These are phyloP conservation scores for Tolypocladium paradoxum DNA, from an alignment of 2,329 filamentous ascomycete species.

Conservation along the genomic window DNA sequence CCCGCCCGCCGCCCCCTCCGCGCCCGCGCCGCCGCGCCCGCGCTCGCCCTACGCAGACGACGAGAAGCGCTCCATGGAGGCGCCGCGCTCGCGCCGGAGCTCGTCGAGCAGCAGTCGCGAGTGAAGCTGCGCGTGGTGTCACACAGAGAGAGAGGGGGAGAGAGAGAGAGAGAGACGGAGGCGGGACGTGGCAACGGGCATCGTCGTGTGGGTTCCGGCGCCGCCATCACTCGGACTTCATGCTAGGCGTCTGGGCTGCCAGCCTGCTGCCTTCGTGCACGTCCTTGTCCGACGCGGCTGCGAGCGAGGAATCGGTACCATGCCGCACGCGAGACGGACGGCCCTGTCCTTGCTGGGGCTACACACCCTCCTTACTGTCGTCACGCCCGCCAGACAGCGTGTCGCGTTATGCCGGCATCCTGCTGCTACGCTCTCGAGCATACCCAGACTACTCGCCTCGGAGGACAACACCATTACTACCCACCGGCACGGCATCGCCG, in stretches of 20 bases:
- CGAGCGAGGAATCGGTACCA: background rate
- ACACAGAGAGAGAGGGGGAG: background rate
- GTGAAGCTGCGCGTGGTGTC: background rate
- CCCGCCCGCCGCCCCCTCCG: background rate
- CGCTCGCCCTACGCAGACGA: conserved; percentile 14
- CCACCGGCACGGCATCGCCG: too few species aligned
- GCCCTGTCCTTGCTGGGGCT: too few species aligned
- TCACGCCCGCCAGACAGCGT: too few species aligned
- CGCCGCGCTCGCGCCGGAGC: conserved; percentile 23
- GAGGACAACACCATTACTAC: too few species aligned
- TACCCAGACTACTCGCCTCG: too few species aligned
- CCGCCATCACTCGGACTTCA: background rate
- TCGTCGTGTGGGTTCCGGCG: background rate
- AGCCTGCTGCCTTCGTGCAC: background rate
- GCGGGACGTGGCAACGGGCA: background rate
- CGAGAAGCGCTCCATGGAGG: conserved; percentile 37
- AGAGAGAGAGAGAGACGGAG: background rate
- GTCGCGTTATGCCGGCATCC: too few species aligned
- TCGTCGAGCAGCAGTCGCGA: conserved; percentile 3
- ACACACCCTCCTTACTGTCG: too few species aligned
- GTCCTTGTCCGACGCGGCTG: background rate
- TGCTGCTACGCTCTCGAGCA: too few species aligned
- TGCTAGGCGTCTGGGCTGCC: background rate
- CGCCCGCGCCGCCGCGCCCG: conserved; percentile 8
- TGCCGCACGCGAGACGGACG: background rate